These are phyloP conservation scores for Teunomyces tritomae DNA, from an alignment of 805 yeast species.

Conservation along the genomic window DNA sequence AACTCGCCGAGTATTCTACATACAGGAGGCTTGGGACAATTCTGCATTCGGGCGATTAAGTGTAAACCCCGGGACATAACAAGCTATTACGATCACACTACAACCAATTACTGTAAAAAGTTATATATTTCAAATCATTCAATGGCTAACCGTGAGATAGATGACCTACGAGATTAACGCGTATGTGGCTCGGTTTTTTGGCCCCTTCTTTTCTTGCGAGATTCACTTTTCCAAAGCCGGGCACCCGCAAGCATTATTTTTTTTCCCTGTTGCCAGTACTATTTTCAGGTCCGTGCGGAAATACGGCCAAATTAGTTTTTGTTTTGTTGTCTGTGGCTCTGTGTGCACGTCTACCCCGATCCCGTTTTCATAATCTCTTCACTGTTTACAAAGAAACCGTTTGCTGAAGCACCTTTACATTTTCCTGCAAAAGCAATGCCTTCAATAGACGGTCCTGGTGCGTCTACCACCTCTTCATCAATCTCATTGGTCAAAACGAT, in stretches of 20 bases:
- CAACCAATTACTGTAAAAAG: no score
- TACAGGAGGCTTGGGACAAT: neutral
- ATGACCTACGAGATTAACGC: no score
- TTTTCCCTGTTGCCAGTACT: neutral
- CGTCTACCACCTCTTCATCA: slow-evolving; percentile 57
- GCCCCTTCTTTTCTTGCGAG: neutral
- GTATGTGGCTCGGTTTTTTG: neutral
- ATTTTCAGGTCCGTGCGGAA: no score
- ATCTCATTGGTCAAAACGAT: slow-evolving; percentile 56
- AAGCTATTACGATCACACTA: no score
- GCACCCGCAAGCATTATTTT: neutral
- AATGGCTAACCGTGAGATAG: no score
- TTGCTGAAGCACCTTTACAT: neutral
- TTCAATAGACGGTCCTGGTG: slow-evolving; percentile 28
- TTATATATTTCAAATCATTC: no score
- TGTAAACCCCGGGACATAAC: no score
- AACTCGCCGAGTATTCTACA: neutral
- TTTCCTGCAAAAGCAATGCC: slow-evolving; percentile 12
- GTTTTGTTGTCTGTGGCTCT: neutral
- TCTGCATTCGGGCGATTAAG: neutral
- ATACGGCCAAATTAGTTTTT: no score
- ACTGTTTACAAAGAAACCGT: no score
- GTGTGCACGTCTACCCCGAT: neutral
- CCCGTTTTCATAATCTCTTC: neutral
- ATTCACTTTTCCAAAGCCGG: neutral